Base-by-base conservation (phyloP, 768 basidiomycete genomes). In the Tylopilus plumbeoviolaceoides region DNA sequence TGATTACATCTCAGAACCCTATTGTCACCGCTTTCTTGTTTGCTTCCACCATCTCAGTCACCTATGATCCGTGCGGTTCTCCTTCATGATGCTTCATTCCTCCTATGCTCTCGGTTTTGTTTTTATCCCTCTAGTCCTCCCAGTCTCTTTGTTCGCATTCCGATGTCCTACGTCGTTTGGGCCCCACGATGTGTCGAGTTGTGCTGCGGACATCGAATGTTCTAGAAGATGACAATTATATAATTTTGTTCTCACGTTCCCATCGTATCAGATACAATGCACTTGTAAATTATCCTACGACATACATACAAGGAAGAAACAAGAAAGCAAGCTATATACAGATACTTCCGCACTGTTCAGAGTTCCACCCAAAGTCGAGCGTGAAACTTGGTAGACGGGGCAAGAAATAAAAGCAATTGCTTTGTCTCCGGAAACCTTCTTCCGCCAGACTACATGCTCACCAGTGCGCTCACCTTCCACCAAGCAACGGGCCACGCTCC, bases 401-500 rank as follows among this genome's bases (percentile, higher is more conserved):
- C n/a, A 30, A 20, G 11, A 21, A 35, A 44, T 7, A 25, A 46
- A 30, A 52, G 15, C 20, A 20, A 23, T 23, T 2, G 36, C 11
- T 50, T 48, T 4, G 28, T 17, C 35, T 39, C 47, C 44, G n/a
- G 31, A n/a, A 45, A 40, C 31, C 9, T 36, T 36, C 49, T 2
- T 14, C 38, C n/a, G n/a, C 33, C 43, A 33, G 41, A 15, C 18
- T 12, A n/a, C n/a, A n/a, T n/a, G n/a, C n/a, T n/a, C n/a, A n/a
- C 12, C 5, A 5, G 5, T 23, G 23, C 23, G 44, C 45, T 69
- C 23, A 23, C 10, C 56, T 53, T 8, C 64, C 59, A 44, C 74
- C 77, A 44, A 94, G 78, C 53, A 97, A 82, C 6, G 93, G 93
- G 9, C 85, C 88, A 51, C 91, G 81, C 71, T 98, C 95, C 65